Evolutionary conservation across 495 filamentous ascomycete species (phyloP).

Genomic region (Aspergillus taichungensis): DNA sequence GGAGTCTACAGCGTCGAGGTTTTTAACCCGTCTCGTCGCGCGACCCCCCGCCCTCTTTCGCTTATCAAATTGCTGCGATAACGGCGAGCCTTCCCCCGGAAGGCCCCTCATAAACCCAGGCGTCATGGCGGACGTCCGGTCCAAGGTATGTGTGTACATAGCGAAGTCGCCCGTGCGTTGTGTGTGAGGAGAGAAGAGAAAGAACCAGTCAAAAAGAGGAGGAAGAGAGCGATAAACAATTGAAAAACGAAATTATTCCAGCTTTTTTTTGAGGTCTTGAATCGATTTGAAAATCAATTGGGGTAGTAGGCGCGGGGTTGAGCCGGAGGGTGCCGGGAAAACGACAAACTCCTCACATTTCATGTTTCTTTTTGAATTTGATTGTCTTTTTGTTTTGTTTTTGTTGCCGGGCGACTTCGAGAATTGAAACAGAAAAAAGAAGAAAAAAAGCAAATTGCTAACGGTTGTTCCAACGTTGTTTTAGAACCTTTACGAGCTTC

Average conservation of each 20-base stretch:
- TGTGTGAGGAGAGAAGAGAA: too few relatives aligned
- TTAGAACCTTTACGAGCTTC: conserved; percentile 78
- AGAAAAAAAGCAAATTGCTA: conserved; percentile 8
- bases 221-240: too few relatives aligned
- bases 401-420: neutral
- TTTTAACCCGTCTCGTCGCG: conserved; percentile 29
- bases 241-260: too few relatives aligned
- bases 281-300: neutral
- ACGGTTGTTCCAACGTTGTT: conserved; percentile 11
- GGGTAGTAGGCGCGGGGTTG: neutral
- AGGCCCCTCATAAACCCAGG: conserved; percentile 39
- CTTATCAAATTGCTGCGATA: conserved; percentile 33
- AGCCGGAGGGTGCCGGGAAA: too few relatives aligned
- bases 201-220: too few relatives aligned
- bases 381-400: neutral
- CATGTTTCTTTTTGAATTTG: too few relatives aligned
- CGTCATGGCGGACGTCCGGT: conserved; percentile 46
- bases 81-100: conserved; percentile 41
- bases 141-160: conserved; percentile 33
- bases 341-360: too few relatives aligned
- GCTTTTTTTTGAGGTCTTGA: too few relatives aligned
- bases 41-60: conserved; percentile 13
- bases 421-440: neutral
- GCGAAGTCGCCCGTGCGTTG: too few relatives aligned
- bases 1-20: conserved; percentile 19